Evolutionary conservation across 169 alveolate species (phyloP).

Genomic region (Cryptosporidium ryanae): DNA sequence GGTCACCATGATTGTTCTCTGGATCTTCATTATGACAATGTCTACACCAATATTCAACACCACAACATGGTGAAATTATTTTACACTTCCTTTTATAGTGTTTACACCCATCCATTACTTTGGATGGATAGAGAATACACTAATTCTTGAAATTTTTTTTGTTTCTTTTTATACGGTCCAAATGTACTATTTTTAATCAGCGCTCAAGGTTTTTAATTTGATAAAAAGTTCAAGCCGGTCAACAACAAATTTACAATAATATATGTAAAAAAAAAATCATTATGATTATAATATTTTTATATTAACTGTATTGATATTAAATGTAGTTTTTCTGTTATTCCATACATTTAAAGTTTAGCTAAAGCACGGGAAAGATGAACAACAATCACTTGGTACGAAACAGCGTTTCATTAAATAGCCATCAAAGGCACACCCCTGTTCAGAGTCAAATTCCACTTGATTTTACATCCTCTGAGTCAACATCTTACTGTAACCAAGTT

Average conservation of each 20-base stretch:
- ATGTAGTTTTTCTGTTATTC: too few relatives aligned
- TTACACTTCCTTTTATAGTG: constrained; percentile 68
- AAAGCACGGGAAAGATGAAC: too few relatives aligned
- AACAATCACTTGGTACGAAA: constrained; percentile 21
- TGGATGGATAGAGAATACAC: neutral
- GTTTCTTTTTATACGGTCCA: too few relatives aligned
- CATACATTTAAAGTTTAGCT: too few relatives aligned
- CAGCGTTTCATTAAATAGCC: constrained; percentile 9
- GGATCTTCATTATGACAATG: constrained; percentile 80
- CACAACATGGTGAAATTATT: constrained; percentile 67
- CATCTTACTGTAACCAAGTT: constrained; percentile 12
- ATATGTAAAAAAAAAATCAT: too few relatives aligned
- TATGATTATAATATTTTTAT: too few relatives aligned
- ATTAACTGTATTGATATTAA: too few relatives aligned
- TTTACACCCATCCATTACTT: constrained; percentile 69
- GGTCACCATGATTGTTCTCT: constrained; percentile 70
- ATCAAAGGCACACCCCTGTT: constrained; percentile 22
- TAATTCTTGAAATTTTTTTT: too few relatives aligned
- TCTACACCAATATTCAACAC: constrained; percentile 78
- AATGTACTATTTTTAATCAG: too few relatives aligned
- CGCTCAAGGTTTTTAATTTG: too few relatives aligned
- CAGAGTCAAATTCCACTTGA: constrained; percentile 28
- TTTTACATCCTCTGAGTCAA: constrained; percentile 15
- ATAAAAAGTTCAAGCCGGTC: too few relatives aligned
- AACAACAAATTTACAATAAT: too few relatives aligned